phyloP scores from a whole-genome alignment of 2,329 filamentous ascomycete species.

The Colletotrichum sansevieriae region DNA sequence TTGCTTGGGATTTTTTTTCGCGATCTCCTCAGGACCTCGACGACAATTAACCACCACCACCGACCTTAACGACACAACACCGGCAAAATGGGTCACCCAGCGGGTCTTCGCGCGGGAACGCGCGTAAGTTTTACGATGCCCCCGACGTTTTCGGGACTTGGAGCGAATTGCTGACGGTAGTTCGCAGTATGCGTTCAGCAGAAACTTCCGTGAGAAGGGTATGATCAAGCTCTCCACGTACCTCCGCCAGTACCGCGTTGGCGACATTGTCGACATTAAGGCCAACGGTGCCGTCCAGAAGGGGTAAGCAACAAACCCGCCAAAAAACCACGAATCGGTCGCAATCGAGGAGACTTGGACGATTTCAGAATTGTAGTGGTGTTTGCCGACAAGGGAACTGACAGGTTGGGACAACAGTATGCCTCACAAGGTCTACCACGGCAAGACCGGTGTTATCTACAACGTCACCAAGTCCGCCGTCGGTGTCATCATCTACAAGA shows the following conservation, averaged over 20 bases:
- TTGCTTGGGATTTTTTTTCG: conserved; percentile 19
- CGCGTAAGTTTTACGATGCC: conserved; percentile 70
- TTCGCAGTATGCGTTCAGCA: conserved; percentile 87
- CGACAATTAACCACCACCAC: conserved; percentile 33
- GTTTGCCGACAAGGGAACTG: conserved; percentile 43
- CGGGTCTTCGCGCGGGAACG: conserved; percentile 88
- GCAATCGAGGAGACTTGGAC: conserved; percentile 13
- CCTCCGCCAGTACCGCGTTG: conserved; percentile 95
- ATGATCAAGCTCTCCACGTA: conserved; percentile 95
- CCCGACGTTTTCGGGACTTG: conserved; percentile 27
- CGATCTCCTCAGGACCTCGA: conserved; percentile 22
- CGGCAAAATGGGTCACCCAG: conserved; percentile 85
- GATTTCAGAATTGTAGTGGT: background rate
- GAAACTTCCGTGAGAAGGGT: conserved; percentile 95
- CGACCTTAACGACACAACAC: conserved; percentile 43
- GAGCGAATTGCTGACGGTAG: conserved; percentile 49
- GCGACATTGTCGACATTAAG: conserved; percentile 99
- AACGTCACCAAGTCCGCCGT: conserved; percentile 99
- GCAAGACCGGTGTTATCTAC: conserved; percentile 98
- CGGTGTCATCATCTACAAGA: conserved; percentile 99
- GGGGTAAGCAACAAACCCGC: conserved; percentile 74
- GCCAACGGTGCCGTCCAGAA: conserved; percentile 98
- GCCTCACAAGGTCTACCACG: conserved; percentile 99
- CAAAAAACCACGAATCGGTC: conserved; percentile 21
- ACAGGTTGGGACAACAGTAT: conserved; percentile 71